Conservation (phyloP, 805 yeast species). For the Nakazawaea molendinolei region DNA sequence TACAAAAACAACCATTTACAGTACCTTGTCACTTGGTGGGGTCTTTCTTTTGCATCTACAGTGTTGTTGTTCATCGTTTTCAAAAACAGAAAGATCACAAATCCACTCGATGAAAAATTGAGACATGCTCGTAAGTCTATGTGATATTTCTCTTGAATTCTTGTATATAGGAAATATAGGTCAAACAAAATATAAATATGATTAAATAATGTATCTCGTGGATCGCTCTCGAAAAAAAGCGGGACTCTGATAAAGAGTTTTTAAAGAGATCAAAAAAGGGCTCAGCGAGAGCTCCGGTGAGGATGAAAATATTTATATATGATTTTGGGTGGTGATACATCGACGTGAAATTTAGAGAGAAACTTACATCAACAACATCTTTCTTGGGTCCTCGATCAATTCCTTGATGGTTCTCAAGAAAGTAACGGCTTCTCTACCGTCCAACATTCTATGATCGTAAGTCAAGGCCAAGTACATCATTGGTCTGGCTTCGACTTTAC, state of each 20-base stretch:
- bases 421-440: constrained; percentile 98
- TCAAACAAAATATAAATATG: too few species aligned
- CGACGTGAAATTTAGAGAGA: too few species aligned
- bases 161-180: too few species aligned
- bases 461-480: constrained; percentile 99
- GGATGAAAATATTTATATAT: too few species aligned
- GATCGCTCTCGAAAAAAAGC: too few species aligned
- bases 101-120: constrained; percentile 39
- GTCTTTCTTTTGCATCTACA: constrained; percentile 67
- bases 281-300: too few species aligned
- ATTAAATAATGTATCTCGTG: too few species aligned
- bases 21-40: constrained; percentile 93
- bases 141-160: too few species aligned
- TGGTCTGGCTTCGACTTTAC: constrained; percentile 94
- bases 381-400: constrained; percentile 97
- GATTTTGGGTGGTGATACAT: too few species aligned
- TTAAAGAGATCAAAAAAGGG: too few species aligned
- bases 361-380: constrained; percentile 65
- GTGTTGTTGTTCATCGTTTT: constrained; percentile 54
- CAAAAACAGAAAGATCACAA: constrained; percentile 31
- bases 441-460: constrained; percentile 95
- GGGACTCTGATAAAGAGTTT: too few species aligned
- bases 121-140: constrained; percentile 39
- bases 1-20: constrained; percentile 87
- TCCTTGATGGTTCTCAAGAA: constrained; percentile 95